These are phyloP conservation scores for Syzygium malaccense DNA, from an alignment of 441 rosid species.

Conservation along the genomic window DNA sequence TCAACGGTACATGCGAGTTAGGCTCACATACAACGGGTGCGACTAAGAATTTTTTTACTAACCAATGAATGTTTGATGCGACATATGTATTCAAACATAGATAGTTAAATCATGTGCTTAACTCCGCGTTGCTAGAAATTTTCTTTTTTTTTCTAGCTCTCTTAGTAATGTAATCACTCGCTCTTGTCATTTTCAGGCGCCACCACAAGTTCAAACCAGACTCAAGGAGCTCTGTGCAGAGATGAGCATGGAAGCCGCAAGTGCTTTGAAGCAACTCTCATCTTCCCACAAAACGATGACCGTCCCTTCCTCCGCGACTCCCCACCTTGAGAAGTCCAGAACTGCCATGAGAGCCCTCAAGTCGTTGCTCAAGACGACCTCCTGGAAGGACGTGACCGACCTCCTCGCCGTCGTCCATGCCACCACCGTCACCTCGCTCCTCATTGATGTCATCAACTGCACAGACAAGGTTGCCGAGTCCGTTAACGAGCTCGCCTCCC, in stretches of 20 bases:
- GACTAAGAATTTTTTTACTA: background rate
- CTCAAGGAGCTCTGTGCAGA: constrained; percentile 10
- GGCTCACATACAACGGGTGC: accelerated
- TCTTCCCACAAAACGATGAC: constrained; percentile 18
- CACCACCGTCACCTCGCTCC: constrained; percentile 14
- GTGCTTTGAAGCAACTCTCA: constrained; percentile 16
- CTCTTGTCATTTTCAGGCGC: constrained; percentile 5
- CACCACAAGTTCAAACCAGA: constrained; percentile 5
- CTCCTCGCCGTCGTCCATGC: constrained; percentile 6
- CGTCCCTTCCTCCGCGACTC: background rate
- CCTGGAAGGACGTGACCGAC: constrained; percentile 9
- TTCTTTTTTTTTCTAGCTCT: background rate
- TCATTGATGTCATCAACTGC: constrained; percentile 15
- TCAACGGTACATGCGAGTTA: background rate
- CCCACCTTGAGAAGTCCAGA: constrained; percentile 6
- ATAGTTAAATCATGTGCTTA: background rate
- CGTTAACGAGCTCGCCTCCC: constrained; percentile 19
- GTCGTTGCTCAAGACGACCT: constrained; percentile 1
- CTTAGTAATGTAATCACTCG: background rate
- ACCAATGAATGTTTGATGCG: accelerated
- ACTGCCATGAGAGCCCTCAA: constrained; percentile 8
- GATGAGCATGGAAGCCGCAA: constrained; percentile 15
- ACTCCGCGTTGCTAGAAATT: background rate
- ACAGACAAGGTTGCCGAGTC: constrained; percentile 20
- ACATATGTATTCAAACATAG: background rate